Conservation (phyloP, 2,329 filamentous ascomycete species). For the Cylindrodendrum hubeiense region DNA sequence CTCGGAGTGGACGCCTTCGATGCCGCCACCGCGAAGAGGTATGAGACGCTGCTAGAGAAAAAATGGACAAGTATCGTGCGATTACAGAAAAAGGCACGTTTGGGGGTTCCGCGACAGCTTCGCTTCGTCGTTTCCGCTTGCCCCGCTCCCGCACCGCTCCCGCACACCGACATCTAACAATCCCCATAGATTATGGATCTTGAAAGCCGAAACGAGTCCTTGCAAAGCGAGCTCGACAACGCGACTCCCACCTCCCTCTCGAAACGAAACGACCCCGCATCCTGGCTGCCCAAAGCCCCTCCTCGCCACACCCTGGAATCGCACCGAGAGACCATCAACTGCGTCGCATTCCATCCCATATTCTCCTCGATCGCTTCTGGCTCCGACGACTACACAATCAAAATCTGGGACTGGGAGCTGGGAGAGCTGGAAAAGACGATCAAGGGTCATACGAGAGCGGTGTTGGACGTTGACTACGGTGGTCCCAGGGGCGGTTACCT, state of each 20-base stretch:
- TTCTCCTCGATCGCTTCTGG: slow-evolving; percentile 92
- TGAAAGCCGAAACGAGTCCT: slow-evolving; percentile 77
- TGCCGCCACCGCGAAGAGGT: slow-evolving; percentile 88
- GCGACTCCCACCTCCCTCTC: slow-evolving; percentile 83
- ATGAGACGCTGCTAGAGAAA: slow-evolving; percentile 94
- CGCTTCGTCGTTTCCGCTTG: slow-evolving; percentile 5
- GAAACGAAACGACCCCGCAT: slow-evolving; percentile 71
- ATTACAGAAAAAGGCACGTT: slow-evolving; percentile 88
- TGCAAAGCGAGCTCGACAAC: slow-evolving; percentile 88
- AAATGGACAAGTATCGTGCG: slow-evolving; percentile 98
- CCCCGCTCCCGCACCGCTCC: slow-evolving; percentile 16
- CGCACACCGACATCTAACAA: slow-evolving; percentile 20
- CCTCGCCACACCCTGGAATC: slow-evolving; percentile 86
- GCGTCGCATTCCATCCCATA: slow-evolving; percentile 91
- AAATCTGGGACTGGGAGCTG: slow-evolving; percentile 97
- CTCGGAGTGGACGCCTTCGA: slow-evolving; percentile 80
- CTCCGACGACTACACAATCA: slow-evolving; percentile 93
- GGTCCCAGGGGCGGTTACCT: slow-evolving; percentile 74
- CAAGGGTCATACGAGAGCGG: slow-evolving; percentile 91
- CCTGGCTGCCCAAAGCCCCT: slow-evolving; percentile 88
- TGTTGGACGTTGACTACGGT: slow-evolving; percentile 91
- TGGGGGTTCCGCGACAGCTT: slow-evolving; percentile 9
- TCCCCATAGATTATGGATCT: slow-evolving; percentile 86
- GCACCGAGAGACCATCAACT: slow-evolving; percentile 84
- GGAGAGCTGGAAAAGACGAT: slow-evolving; percentile 91